Percentiles rank a stretch among this genome's conserved stretches.
Conservation (phyloP, 805 yeast genomes). For the Debaryomyces castellii region DNA sequence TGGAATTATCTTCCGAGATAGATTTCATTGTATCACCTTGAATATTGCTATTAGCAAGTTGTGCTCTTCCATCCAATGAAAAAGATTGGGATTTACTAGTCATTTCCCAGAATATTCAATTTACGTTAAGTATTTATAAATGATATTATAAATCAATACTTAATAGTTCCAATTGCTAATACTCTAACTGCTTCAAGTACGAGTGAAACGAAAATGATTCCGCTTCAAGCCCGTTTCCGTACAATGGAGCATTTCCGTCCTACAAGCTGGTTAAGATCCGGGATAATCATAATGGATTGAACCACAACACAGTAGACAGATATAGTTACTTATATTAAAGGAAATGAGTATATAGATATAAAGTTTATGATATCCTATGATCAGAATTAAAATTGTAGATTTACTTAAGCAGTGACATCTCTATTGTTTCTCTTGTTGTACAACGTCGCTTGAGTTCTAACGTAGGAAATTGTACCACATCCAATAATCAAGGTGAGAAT, state of each 20-base stretch:
- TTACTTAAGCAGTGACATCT: background rate
- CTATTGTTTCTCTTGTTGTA: slow-evolving; percentile 9
- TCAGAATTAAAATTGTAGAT: background rate
- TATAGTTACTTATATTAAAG: no score
- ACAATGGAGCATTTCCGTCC: no score
- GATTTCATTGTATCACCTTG: background rate
- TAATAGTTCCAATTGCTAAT: no score
- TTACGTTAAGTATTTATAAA: background rate
- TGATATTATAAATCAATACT: no score
- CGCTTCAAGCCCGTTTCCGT: no score
- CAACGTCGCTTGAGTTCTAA: slow-evolving; percentile 16
- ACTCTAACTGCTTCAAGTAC: no score
- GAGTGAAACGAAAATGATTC: no score
- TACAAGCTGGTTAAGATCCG: no score
- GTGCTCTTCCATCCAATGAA: background rate
- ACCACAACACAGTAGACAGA: no score
- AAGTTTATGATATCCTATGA: no score
- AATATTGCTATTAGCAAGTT: background rate
- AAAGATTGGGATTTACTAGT: background rate
- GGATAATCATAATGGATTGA: no score
- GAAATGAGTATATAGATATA: no score
- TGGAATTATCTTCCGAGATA: slow-evolving; percentile 3
- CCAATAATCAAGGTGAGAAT: slow-evolving; percentile 45
- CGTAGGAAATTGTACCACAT: slow-evolving; percentile 38
- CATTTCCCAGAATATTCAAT: background rate